Conservation (phyloP, 2,329 filamentous ascomycete species). For the Fusarium praegraminearum region DNA sequence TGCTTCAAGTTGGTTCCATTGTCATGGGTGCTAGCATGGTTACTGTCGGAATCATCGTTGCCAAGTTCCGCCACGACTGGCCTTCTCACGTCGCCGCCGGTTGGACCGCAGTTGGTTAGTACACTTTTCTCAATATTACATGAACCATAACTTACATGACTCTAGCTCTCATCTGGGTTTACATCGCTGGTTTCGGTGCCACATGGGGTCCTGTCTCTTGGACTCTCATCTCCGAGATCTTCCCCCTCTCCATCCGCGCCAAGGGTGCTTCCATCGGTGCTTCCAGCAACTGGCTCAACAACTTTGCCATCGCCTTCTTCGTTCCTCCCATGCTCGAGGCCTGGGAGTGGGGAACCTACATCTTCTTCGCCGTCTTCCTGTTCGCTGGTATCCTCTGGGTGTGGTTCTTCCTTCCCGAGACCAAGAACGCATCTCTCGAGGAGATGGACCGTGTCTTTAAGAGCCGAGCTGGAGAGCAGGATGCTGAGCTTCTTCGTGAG, state of each 20-base stretch:
- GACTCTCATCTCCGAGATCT: conserved; percentile 63
- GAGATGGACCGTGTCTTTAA: conserved; percentile 66
- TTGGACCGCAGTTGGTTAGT: conserved; percentile 52
- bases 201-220: conserved; percentile 62
- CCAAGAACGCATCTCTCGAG: conserved; percentile 66
- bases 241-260: conserved; percentile 58
- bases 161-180: conserved; percentile 54
- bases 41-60: conserved; percentile 36
- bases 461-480: conserved; percentile 51
- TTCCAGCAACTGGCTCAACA: conserved; percentile 59
- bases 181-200: conserved; percentile 62
- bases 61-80: conserved; percentile 44
- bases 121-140: fast-evolving
- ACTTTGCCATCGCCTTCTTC: conserved; percentile 61
- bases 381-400: conserved; percentile 61
- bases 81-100: conserved; percentile 51
- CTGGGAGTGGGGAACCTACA: conserved; percentile 65
- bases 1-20: conserved; percentile 53
- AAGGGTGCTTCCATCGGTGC: conserved; percentile 59
- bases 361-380: conserved; percentile 67
- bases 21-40: conserved; percentile 51
- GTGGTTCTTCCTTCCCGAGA: conserved; percentile 66
- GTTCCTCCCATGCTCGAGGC: conserved; percentile 55
- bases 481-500: conserved; percentile 39
- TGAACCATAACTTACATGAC: fast-evolving